Evolutionary conservation across 148 eudicot species (phyloP), one percentile per base, ranked within the genome.

Genomic region (Fallopia convolvulus): DNA sequence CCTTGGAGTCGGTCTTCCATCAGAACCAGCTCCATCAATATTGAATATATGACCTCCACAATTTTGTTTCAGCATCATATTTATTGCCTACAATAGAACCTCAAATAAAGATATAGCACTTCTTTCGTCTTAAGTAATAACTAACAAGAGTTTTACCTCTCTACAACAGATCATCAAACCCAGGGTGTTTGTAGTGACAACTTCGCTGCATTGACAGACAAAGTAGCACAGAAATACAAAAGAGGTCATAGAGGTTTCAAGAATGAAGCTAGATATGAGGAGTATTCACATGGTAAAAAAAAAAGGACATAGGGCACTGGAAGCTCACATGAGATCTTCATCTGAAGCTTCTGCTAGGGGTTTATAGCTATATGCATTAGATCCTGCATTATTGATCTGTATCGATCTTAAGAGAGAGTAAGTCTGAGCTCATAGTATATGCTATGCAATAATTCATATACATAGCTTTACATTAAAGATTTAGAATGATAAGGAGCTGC

Each of bases 311-410:
- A 65, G 46, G 40, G 75, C 6, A 82, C 20, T 40, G 46, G 56
- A 75, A 78, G 79, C 89, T 81, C 79, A 94, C 99, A 92, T 87
- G 76, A 94, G 93, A 85, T 94, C 99, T 78, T 94, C 90, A 82
- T 94, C 99, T 68, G 97, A 90, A 84, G 99, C 96, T 86, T 94
- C 99, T 78, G 92, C 84, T 77, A 94, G 85, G 36, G 97, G 99
- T 80, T 94, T 94, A 83, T 75, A 92, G 87, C 93, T 89, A 79
- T 94, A 94, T 68, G 99, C 99, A 89, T 94, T 94, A 77, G 99
- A 94, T 87, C 99, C 99, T 80, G 99, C 99, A 94, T 94, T 94
- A 86, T 94, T 94, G 76, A 94, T 92, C 99, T 94, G 99, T 90
- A 89, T 82, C 86, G 78, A 80, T 86, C 84, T 82, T 61, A 82